Evolutionary conservation across 306 rosid genomes (phyloP), one percentile per base, ranked within the genome.

Genomic region (Erythrophleum fordii): DNA sequence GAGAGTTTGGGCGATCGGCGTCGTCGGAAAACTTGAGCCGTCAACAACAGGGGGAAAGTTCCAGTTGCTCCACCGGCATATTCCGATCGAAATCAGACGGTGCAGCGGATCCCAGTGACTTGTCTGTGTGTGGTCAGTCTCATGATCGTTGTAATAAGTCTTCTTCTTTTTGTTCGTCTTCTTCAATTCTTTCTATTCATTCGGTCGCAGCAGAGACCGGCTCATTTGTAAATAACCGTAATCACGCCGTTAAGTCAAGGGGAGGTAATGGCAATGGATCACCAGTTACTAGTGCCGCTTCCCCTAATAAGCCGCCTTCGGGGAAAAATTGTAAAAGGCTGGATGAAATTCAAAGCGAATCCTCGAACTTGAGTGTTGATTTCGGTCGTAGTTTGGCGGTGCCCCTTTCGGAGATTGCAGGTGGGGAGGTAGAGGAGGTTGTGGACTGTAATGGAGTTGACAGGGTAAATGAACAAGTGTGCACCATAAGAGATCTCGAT

Each of bases 401-500:
- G 35, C 51, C 78, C 1, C 10, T 72, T 29, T 73, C 46, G 8
- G 72, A 55, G 62, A 82, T 72, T 75, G 80, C 34, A 3, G 80
- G 41, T 25, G 80, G 73, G 53, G 85, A 80, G 69, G 71, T 53
- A 5, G 86, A 75, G 41, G 91, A 73, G 78, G 90, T 67, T 77
- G 55, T 68, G 72, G 82, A 61, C 11, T 80, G 81, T 72, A 79
- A 77, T 81, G 87, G 76, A 23, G 73, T 68, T 61, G 85, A 51
- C 4, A 28, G 44, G 59, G 87, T 72, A 14, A 44, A 69, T 39
- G 92, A 89, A 16, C 82, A 84, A 76, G 94, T 80, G 20, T 90
- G 93, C 49, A 90, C 91, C 4, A 93, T 93, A 78, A 89, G 87
- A 79, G 90, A 93, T 84, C 92, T 93, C 9, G 94, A 93, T 56